phyloP scores from a whole-genome alignment of 768 basidiomycete genomes.

The Dictyophora rubrovolvata region DNA sequence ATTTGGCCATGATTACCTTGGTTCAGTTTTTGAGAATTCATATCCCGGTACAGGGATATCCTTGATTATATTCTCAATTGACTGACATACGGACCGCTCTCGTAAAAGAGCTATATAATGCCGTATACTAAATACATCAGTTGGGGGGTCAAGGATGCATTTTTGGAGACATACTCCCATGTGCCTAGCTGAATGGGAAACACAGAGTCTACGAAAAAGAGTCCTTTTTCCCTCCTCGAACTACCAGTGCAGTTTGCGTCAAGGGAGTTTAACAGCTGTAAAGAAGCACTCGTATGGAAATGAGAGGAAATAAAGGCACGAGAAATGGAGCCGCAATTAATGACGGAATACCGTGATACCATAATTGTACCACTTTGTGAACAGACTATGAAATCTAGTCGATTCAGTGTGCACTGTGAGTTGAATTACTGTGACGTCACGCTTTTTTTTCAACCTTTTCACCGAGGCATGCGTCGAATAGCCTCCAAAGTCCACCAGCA shows the following conservation, averaged over 20 bases:
- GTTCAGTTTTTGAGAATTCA: conserved; percentile 50
- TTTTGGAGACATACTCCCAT: conserved; percentile 52
- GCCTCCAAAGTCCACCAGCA: conserved; percentile 85
- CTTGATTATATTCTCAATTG: conserved; percentile 39
- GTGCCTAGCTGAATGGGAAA: conserved; percentile 62
- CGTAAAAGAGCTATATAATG: conserved; percentile 52
- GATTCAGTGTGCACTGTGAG: too few species aligned
- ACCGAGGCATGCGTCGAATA: conserved; percentile 40
- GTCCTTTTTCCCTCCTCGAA: conserved; percentile 32
- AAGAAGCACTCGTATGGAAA: too few species aligned
- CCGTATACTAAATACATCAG: conserved; percentile 37
- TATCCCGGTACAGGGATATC: conserved; percentile 47
- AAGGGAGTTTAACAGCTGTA: not conserved
- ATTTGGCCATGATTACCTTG: conserved; percentile 12
- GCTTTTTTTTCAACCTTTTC: too few species aligned
- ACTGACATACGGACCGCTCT: conserved; percentile 44
- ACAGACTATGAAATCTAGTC: too few species aligned
- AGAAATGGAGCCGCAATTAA: too few species aligned
- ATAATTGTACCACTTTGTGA: too few species aligned
- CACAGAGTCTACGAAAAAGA: conserved; percentile 68
- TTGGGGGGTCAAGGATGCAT: conserved; percentile 4
- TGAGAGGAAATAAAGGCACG: too few species aligned
- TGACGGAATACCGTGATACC: too few species aligned
- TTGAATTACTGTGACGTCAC: too few species aligned
- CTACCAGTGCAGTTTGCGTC: not conserved